Evolutionary conservation across 73 alveolate species (phyloP), one percentile per base, ranked within the genome.

Genomic region (Halteria grandinella): DNA sequence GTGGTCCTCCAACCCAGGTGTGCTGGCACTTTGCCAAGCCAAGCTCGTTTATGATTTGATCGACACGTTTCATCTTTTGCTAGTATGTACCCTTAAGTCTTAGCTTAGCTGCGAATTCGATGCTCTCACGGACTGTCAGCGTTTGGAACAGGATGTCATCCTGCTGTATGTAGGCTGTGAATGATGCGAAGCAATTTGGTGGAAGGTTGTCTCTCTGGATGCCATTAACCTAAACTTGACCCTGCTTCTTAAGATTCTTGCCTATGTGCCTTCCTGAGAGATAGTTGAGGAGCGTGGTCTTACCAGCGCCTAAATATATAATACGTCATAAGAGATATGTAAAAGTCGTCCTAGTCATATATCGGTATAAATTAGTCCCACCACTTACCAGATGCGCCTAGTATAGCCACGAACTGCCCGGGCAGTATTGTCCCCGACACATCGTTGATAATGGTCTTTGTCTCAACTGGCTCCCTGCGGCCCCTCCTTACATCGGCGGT

Each of bases 1-100:
- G 44, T 34, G 91, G 70, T 71, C 85, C 89, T 23, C 98, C 98
- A 34, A 89, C 83, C 60, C 63, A 73, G 14, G 96, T 90, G 58
- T 89, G 91, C 63, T 70, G 27, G 44, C 98, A 92, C 49, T 89
- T 85, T 44, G 73, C 76, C 43, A 92, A 71, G 33, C 93, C 91
- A 47, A 92, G 78, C 43, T 70, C 69, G 1, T 75, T 45, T 40
- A 92, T 92, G 78, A 92, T 70, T 34, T 88, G 55, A 51, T 85
- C 79, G 17, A 92, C 98, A 29, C 79, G 71, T 36, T 59, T 64
- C 34, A 29, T 5, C 58, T 85, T 92, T 50, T 86, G 81, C 51
- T 85, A 31, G 10, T 44, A 34, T 40, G 71, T 21, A 0, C 62
- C 83, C 3, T 72, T 69, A 20, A 86, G 80, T 79, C 87, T 79